These are phyloP conservation scores for Xylariaceae sp. DNA, from an alignment of 2,329 filamentous ascomycete species.

Conservation along the genomic window DNA sequence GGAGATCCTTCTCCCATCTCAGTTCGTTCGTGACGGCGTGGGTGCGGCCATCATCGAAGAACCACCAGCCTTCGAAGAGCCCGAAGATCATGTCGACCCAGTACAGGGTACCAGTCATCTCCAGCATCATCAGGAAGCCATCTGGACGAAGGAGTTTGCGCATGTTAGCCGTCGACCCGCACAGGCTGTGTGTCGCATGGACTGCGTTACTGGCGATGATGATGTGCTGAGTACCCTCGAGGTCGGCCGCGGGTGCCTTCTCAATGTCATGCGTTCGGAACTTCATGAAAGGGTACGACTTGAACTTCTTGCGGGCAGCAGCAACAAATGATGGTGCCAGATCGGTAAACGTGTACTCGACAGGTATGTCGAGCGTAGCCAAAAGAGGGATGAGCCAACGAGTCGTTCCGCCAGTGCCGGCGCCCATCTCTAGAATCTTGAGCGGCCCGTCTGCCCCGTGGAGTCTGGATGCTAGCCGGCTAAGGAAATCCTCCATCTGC, in stretches of 20 bases:
- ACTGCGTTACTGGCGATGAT: slow-evolving; percentile 43
- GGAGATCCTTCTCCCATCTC: slow-evolving; percentile 38
- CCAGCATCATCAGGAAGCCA: slow-evolving; percentile 45
- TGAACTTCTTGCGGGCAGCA: slow-evolving; percentile 37
- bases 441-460: not conserved
- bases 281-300: slow-evolving; percentile 36
- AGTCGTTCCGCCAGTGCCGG: slow-evolving; percentile 40
- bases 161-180: slow-evolving; percentile 37
- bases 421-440: slow-evolving; percentile 22
- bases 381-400: slow-evolving; percentile 39
- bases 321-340: slow-evolving; percentile 44
- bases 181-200: slow-evolving; percentile 45
- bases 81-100: slow-evolving; percentile 48
- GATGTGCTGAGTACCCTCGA: slow-evolving; percentile 41
- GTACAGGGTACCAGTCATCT: slow-evolving; percentile 42
- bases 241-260: slow-evolving; percentile 31
- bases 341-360: slow-evolving; percentile 51
- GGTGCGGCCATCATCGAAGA: slow-evolving; percentile 43
- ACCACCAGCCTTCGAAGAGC: slow-evolving; percentile 49
- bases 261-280: slow-evolving; percentile 43
- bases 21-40: slow-evolving; percentile 33
- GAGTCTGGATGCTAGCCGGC: slow-evolving; percentile 18
- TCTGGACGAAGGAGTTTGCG: slow-evolving; percentile 39
- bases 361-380: slow-evolving; percentile 33
- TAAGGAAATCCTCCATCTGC: slow-evolving; percentile 46